A percentile compares a stretch with the other conserved stretches of the same genome.
phyloP scores from a whole-genome alignment of 208 protist species.

The Novymonas esmeraldas region DNA sequence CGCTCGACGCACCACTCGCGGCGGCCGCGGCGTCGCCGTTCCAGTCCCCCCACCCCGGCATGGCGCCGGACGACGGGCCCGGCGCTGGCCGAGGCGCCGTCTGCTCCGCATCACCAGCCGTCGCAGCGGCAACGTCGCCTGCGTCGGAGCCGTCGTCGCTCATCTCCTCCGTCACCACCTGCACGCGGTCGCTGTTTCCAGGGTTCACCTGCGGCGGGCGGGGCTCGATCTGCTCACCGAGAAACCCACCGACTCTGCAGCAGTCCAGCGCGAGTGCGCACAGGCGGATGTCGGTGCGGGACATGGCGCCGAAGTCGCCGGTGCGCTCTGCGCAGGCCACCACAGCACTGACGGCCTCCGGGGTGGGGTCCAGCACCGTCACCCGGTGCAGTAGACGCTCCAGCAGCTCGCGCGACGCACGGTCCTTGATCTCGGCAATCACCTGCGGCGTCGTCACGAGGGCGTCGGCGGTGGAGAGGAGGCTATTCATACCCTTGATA shows the following conservation, averaged over 20 bases:
- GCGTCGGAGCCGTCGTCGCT: constrained; percentile 14
- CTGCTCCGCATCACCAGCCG: constrained; percentile 45
- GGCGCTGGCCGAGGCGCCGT: background rate
- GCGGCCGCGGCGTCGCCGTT: constrained; percentile 37
- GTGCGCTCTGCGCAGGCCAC: constrained; percentile 79
- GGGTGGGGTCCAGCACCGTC: constrained; percentile 71
- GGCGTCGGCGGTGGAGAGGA: constrained; percentile 65
- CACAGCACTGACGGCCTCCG: constrained; percentile 61
- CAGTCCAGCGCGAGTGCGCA: constrained; percentile 87
- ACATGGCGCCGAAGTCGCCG: constrained; percentile 91
- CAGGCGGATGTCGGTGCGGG: constrained; percentile 89
- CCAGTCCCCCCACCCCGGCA: constrained; percentile 33
- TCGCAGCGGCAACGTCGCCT: constrained; percentile 25
- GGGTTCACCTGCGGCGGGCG: constrained; percentile 63
- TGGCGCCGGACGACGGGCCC: background rate
- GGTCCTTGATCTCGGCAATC: constrained; percentile 80
- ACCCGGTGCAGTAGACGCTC: constrained; percentile 68
- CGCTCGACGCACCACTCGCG: constrained; percentile 19
- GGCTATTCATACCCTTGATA: constrained; percentile 85
- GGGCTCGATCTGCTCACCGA: constrained; percentile 62
- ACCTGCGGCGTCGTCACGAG: constrained; percentile 90
- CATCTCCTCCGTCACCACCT: constrained; percentile 42
- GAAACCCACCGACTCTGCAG: constrained; percentile 45
- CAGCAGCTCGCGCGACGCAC: constrained; percentile 67
- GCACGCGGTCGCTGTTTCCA: constrained; percentile 35